phyloP scores from a whole-genome alignment of 2,329 filamentous ascomycete genomes.

The Penicillium sp. region DNA sequence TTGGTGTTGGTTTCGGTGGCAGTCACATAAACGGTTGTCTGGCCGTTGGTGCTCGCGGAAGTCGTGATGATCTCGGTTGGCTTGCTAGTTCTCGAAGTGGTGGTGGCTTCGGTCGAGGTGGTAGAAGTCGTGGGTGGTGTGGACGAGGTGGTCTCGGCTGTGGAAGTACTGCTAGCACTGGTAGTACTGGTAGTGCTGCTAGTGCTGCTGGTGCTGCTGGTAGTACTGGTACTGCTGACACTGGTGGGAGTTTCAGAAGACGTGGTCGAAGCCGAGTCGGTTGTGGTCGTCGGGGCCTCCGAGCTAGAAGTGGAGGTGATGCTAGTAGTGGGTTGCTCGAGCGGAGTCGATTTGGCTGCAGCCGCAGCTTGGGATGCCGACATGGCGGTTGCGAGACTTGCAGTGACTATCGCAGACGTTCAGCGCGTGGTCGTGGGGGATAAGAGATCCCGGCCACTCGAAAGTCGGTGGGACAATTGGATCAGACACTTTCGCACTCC shows the following conservation, averaged over 20 bases:
- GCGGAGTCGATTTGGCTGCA: neutral
- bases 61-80: neutral
- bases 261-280: conserved; percentile 2
- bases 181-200: conserved; percentile 11
- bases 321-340: conserved; percentile 1
- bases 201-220: conserved; percentile 8
- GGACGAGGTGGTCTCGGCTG: conserved; percentile 17
- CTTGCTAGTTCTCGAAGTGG: conserved; percentile 7
- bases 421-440: neutral
- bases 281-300: neutral
- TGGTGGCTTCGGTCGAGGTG: conserved; percentile 10
- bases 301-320: neutral
- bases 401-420: neutral
- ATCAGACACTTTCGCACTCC: neutral
- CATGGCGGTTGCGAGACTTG: neutral
- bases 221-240: conserved; percentile 12
- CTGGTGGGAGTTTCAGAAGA: conserved; percentile 6
- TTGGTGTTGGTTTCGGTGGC: conserved; percentile 13
- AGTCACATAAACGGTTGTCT: conserved; percentile 13
- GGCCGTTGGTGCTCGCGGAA: conserved; percentile 12
- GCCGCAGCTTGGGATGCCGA: neutral
- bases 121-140: conserved; percentile 13
- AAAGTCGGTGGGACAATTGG: neutral
- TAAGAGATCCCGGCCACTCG: neutral
- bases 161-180: conserved; percentile 13